Evolutionary conservation across 2,329 filamentous ascomycete genomes (phyloP), one percentile per base, ranked within the genome.

Genomic region (Phoma sp.): DNA sequence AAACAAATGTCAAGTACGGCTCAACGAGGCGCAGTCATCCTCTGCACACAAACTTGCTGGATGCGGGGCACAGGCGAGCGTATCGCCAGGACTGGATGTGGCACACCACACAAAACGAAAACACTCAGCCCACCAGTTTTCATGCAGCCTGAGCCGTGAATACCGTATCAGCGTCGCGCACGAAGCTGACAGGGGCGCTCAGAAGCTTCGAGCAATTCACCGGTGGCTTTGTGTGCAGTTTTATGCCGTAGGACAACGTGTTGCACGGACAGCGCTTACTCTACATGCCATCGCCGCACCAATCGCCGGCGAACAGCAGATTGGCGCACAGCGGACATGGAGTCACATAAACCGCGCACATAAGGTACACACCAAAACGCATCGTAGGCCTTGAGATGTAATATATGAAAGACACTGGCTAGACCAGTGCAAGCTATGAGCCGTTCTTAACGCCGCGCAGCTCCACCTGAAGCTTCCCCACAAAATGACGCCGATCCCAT

Each of bases 401-500:
- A 29, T 9, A 29, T 9, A 29, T 29, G 27, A 29, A 29, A 9
- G 27, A 9, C 27, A 4, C 3, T 29, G 9, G 27, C 27, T 29
- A 9, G 9, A 29, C 27, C 27, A 7, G 27, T 29, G 27, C 27
- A 9, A 29, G 6, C 6, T 29, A 29, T 29, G 27, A 29, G 27
- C 32, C 37, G 44, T 51, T 33, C 3, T 25, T 37, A 38, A 38
- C 24, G 36, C 37, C 50, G 43, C 14, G 27, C 9, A 52, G 36
- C 37, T 33, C 49, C 32, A 33, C 27, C 4, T 35, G 45, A 55
- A 29, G 38, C 27, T 50, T 22, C 36, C 55, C 61, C 58, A 57
- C 61, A 61, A 50, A 64, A 59, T 64, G 56, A 58, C 59, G 57
- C 52, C 44, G 47, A 32, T 36, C 37, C 44, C 33, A 14, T 38